These are phyloP conservation scores for Phytopythium ostracodes DNA, from an alignment of 352 stramenopile genomes.

Conservation along the genomic window DNA sequence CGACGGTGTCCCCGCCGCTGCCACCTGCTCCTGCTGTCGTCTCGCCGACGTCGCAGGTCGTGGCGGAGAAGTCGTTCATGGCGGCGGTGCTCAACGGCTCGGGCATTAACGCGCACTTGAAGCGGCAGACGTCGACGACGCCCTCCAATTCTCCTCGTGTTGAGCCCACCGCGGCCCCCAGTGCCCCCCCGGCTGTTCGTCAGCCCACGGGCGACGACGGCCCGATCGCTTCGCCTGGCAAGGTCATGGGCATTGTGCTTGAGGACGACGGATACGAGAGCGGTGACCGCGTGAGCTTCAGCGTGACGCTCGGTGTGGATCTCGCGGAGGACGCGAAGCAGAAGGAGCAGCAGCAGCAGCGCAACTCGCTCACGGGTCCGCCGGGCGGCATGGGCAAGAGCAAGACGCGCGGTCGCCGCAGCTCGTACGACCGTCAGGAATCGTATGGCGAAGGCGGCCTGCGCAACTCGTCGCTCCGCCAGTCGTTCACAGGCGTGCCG, in stretches of 20 bases:
- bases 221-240: conserved; percentile 56
- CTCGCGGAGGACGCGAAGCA: conserved; percentile 62
- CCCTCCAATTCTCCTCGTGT: conserved; percentile 9
- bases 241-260: conserved; percentile 75
- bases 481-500: conserved; percentile 27
- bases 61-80: conserved; percentile 42
- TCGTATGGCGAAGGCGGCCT: conserved; percentile 12
- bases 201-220: conserved; percentile 80
- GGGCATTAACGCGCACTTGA: conserved; percentile 13
- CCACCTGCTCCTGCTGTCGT: conserved; percentile 18
- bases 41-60: conserved; percentile 28
- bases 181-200: conserved; percentile 31
- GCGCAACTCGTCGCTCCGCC: conserved; percentile 30
- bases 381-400: conserved; percentile 22
- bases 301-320: conserved; percentile 73
- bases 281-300: conserved; percentile 74
- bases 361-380: conserved; percentile 37
- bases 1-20: background rate
- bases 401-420: conserved; percentile 14
- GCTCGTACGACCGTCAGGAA: conserved; percentile 23
- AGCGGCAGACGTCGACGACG: conserved; percentile 12
- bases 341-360: conserved; percentile 37
- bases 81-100: conserved; percentile 43
- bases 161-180: conserved; percentile 7
- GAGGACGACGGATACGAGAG: conserved; percentile 54